Conservation (phyloP, 2,329 filamentous ascomycete species). For the Magnaporthiopsis poae region DNA sequence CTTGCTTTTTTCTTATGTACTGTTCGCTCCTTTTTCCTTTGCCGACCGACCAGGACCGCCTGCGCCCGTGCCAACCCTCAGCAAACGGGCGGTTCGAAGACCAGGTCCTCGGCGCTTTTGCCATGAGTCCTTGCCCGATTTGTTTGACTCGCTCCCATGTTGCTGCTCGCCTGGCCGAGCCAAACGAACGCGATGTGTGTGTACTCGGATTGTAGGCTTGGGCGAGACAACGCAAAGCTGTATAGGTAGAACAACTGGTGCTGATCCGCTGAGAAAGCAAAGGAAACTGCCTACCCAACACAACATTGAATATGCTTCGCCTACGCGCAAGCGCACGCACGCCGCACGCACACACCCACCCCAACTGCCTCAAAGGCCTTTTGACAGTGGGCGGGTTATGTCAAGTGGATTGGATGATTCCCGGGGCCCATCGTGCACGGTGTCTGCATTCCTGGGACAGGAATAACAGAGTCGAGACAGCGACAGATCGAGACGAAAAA, state of each 20-base stretch:
- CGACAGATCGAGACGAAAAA: not conserved
- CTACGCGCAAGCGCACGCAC: not conserved
- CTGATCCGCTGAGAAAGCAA: not conserved
- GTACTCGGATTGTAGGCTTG: not conserved
- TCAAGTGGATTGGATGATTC: not conserved
- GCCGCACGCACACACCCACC: not conserved
- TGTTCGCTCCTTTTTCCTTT: not conserved
- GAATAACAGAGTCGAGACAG: not conserved
- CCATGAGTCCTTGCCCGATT: slow-evolving; percentile 1
- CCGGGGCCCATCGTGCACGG: too few relatives aligned
- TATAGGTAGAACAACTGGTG: not conserved
- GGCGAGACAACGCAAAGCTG: not conserved
- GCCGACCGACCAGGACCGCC: slow-evolving; percentile 6
- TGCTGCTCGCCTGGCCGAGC: not conserved
- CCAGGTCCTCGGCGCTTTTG: slow-evolving; percentile 4
- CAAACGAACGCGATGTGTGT: not conserved
- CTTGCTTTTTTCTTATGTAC: not conserved
- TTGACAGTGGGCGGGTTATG: not conserved
- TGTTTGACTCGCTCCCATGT: not conserved
- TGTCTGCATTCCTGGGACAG: not conserved
- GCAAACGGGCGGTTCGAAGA: slow-evolving; percentile 4
- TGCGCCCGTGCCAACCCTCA: not conserved
- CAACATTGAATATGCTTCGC: not conserved
- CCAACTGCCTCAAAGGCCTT: too few relatives aligned
- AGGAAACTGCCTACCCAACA: not conserved